These are phyloP conservation scores for Umbelopsis isabellina DNA, from an alignment of 192 early-diverging fungal species.

Conservation along the genomic window DNA sequence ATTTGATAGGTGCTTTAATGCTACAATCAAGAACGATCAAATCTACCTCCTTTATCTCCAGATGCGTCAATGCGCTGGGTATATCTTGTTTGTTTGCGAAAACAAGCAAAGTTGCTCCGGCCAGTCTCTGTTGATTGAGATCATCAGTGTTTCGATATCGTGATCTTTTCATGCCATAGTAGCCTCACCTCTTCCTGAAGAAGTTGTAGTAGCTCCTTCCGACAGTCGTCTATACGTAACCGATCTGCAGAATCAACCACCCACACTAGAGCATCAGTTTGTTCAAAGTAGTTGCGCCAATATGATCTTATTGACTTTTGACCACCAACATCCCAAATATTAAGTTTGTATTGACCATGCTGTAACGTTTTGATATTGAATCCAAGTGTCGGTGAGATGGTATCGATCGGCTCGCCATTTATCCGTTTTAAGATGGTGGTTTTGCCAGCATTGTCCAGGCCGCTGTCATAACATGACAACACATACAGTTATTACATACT, in stretches of 20 bases:
- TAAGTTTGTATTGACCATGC: constrained; percentile 63
- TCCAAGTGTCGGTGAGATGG: constrained; percentile 93
- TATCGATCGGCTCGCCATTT: constrained; percentile 89
- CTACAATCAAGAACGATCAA: background rate
- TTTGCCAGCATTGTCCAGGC: constrained; percentile 99
- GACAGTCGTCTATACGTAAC: constrained; percentile 79
- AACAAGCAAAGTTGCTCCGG: constrained; percentile 91
- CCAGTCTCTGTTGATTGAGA: constrained; percentile 49
- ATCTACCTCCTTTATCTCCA: constrained; percentile 72
- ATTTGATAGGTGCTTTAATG: background rate
- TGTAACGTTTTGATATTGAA: constrained; percentile 98
- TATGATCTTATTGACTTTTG: constrained; percentile 96
- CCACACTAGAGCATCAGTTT: constrained; percentile 97
- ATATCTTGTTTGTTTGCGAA: constrained; percentile 99
- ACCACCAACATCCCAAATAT: constrained; percentile 86
- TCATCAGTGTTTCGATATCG: background rate
- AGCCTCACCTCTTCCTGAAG: constrained; percentile 83
- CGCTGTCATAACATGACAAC: constrained; percentile 46
- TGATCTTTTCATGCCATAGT: background rate
- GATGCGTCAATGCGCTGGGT: constrained; percentile 70
- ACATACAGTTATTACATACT: background rate
- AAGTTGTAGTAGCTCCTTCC: constrained; percentile 72
- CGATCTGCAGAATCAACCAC: constrained; percentile 96
- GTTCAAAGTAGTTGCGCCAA: constrained; percentile 99
- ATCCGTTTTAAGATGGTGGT: constrained; percentile 97